Base-by-base conservation (phyloP, 1,284 basidiomycete genomes). In the Boletus holoroseus region DNA sequence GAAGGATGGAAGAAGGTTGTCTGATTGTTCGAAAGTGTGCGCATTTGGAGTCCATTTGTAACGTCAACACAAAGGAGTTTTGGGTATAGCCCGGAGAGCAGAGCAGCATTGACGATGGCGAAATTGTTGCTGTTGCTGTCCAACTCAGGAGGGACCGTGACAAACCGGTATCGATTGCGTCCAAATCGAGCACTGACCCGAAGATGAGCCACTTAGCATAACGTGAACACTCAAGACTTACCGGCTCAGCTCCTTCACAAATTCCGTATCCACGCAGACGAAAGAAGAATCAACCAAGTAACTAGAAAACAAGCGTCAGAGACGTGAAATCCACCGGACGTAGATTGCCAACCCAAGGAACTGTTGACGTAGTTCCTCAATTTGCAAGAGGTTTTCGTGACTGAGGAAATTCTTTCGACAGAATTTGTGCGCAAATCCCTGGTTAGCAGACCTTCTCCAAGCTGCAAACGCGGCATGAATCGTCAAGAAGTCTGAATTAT, bases 401-500 rank as follows among this genome's bases (percentile, higher is more conserved):
- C 92, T 95, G 32, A 98, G 74, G 65, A 84, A 96, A 68, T 90
- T 91, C 46, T 76, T 75, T 58, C 83, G 79, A 71, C 94, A 96
- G 64, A 94, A 95, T 45, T 84, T 83, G 43, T 82, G 74, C 30
- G 83, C 81, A 58, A 76, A 76, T 47, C 69, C 71, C 13, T 75
- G 68, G 60, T 89, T 91, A 8, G 76, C 75, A 18, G 80, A 87
- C n/a, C 81, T 76, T 16, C 93, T 78, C 94, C 95, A 99, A 54
- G 82, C 85, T 8, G 83, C 74, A 70, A 94, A 99, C 0, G 89
- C 94, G 59, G 94, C 89, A 62, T 94, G 92, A 38, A 95, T 81
- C 0, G 94, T 96, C 56, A 97, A 64, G 67, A 99, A 99, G 68
- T 99, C 95, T n/a, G 89, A 94, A 68, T 96, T 91, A 55, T 91